Conservation (phyloP, 2,329 filamentous ascomycete genomes). For the Penicillium frequentans region DNA sequence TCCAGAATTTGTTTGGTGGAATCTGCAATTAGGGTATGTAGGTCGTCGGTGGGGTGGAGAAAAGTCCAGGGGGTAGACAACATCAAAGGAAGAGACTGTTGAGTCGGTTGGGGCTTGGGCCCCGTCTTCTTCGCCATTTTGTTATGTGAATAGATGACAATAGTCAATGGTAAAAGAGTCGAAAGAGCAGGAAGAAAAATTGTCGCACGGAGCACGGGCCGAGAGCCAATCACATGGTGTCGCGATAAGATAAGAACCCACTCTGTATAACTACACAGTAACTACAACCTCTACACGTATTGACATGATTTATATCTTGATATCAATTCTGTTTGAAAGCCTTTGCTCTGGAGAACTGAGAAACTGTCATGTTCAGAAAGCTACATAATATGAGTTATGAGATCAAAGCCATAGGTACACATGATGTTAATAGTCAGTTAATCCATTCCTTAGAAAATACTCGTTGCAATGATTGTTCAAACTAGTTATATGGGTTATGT, state of each 20-base stretch:
- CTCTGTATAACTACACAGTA: too few relatives aligned
- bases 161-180: not conserved
- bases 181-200: constrained; percentile 22
- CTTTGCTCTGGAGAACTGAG: too few relatives aligned
- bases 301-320: too few relatives aligned
- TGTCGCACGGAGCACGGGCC: constrained; percentile 14
- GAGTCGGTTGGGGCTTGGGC: not conserved
- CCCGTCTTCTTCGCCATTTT: constrained; percentile 17
- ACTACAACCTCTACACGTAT: too few relatives aligned
- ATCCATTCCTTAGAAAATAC: too few relatives aligned
- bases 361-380: too few relatives aligned
- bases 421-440: too few relatives aligned
- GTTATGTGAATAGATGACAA: not conserved
- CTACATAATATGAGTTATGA: too few relatives aligned
- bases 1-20: constrained; percentile 81
- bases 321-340: too few relatives aligned
- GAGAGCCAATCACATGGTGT: constrained; percentile 3
- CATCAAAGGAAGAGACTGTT: constrained; percentile 35
- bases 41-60: constrained; percentile 67
- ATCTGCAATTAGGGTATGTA: constrained; percentile 69
- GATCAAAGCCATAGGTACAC: too few relatives aligned
- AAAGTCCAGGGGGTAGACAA: constrained; percentile 69
- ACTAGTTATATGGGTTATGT: too few relatives aligned
- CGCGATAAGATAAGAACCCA: constrained; percentile 16
- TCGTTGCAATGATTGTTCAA: too few relatives aligned